Conservation (phyloP, 1,139 yeast species). For the Kurtzmaniella quercitrusa region DNA sequence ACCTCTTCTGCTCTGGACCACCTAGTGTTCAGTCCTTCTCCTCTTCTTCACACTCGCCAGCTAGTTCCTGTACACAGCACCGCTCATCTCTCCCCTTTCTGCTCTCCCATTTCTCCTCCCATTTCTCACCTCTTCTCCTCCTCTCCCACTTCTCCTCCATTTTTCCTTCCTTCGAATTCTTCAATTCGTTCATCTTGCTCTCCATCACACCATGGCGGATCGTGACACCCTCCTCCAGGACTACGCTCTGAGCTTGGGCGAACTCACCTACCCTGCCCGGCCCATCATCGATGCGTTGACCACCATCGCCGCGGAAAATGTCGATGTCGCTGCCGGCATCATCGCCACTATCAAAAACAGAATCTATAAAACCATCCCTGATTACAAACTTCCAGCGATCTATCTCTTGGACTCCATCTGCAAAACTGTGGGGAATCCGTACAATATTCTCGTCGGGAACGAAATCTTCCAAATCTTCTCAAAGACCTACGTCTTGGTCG, state of each 20-base stretch:
- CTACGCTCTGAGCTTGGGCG: conserved; percentile 63
- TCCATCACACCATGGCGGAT: conserved; percentile 4
- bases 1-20: too few relatives aligned
- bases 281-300: conserved; percentile 87
- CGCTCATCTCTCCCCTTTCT: background rate
- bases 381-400: conserved; percentile 76
- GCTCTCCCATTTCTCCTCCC: background rate
- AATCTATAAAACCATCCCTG: conserved; percentile 56
- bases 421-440: conserved; percentile 87
- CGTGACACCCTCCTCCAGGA: conserved; percentile 37
- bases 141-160: background rate
- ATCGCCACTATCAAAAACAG: conserved; percentile 66
- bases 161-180: background rate
- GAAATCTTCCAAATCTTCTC: conserved; percentile 67
- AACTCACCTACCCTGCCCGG: conserved; percentile 81
- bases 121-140: background rate
- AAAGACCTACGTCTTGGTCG: conserved; percentile 72
- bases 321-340: conserved; percentile 71
- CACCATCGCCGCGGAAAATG: conserved; percentile 81
- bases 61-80: too few relatives aligned
- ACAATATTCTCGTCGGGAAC: conserved; percentile 67
- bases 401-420: conserved; percentile 90
- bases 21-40: too few relatives aligned
- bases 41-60: too few relatives aligned
- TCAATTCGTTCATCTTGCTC: too few relatives aligned